Evolutionary conservation across 805 yeast genomes (phyloP).

Genomic region (Blastobotrys americana): DNA sequence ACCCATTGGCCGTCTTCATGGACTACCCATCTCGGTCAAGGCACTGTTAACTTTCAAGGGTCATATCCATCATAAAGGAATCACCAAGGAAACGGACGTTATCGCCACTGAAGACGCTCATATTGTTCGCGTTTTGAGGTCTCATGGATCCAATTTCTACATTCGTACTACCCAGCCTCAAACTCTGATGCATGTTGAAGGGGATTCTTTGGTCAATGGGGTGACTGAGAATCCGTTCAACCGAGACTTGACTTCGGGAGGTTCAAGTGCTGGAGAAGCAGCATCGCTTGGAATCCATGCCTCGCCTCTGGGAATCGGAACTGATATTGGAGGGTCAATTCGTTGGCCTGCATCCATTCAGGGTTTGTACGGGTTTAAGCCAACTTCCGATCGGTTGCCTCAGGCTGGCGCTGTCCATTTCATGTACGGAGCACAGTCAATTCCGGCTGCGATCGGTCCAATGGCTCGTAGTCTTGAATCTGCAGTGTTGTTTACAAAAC

Average conservation of each 20-base stretch:
- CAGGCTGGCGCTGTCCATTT: conserved; percentile 42
- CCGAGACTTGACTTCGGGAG: conserved; percentile 41
- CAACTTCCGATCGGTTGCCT: conserved; percentile 40
- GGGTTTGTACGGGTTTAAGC: conserved; percentile 38
- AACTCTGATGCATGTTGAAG: conserved; percentile 50
- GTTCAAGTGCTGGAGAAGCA: conserved; percentile 51
- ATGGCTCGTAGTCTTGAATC: conserved; percentile 56
- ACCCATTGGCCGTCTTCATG: conserved; percentile 60
- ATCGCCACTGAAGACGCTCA: conserved; percentile 33
- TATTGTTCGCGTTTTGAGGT: conserved; percentile 40
- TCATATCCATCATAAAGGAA: conserved; percentile 10
- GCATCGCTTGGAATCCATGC: conserved; percentile 41
- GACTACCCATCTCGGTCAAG: conserved; percentile 60
- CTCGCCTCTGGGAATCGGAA: conserved; percentile 43
- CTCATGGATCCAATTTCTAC: conserved; percentile 53
- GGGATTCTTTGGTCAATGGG: conserved; percentile 41
- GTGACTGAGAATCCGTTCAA: conserved; percentile 42
- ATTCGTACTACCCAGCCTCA: conserved; percentile 54
- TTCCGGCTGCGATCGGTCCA: conserved; percentile 61
- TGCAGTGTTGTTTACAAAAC: conserved; percentile 53
- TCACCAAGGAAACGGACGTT: not conserved
- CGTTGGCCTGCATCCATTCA: conserved; percentile 42
- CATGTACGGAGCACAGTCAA: conserved; percentile 53
- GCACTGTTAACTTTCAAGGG: conserved; percentile 55
- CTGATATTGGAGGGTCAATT: conserved; percentile 48